Base-by-base conservation (phyloP, 1,139 yeast genomes). In the Candida sp. region DNA sequence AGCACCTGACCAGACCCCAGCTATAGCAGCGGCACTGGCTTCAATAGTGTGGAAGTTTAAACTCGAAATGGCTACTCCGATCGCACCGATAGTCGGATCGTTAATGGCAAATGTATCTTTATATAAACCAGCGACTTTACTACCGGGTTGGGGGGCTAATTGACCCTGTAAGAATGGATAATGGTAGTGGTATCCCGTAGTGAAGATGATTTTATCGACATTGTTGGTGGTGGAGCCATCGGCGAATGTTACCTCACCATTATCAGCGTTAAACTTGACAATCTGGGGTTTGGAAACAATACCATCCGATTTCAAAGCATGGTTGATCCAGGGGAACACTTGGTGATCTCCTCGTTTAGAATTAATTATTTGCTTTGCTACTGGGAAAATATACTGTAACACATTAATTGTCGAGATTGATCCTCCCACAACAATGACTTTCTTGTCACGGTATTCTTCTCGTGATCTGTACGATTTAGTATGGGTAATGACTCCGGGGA, bases 381-480 rank as follows among this genome's bases (percentile, higher is more conserved):
- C 58, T 1, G 79, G 79, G 21, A 63, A 59, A 11, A 75, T 55
- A 46, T 79, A 77, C 50, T 79, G 82, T 15, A 76, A 59, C n/a
- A 77, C 56, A 55, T 79, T 81, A 29, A 74, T 64, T 4, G 82
- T 73, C 50, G 78, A 70, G 35, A 78, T 64, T 34, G 78, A 70
- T 0, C 80, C 77, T 3, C 83, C 84, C 38, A 79, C 67, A 33
- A 78, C 62, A 43, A 79, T 55, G 4, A 77, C 74, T 21, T 68
- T 68, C 51, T 76, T 66, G 42, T 63, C 66, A 27, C 56, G 56
- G 50, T 66, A 82, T 33, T 65, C 70, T 4, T 73, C 70, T 3
- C 83, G 75, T 12, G 66, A 68, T 47, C 83, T 70, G 60, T 77
- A 87, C 25, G 75, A 64, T 54, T 80, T 82, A 15, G 90, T 73